Conservation (phyloP, 805 yeast genomes). For the Metschnikowia kofuensis region DNA sequence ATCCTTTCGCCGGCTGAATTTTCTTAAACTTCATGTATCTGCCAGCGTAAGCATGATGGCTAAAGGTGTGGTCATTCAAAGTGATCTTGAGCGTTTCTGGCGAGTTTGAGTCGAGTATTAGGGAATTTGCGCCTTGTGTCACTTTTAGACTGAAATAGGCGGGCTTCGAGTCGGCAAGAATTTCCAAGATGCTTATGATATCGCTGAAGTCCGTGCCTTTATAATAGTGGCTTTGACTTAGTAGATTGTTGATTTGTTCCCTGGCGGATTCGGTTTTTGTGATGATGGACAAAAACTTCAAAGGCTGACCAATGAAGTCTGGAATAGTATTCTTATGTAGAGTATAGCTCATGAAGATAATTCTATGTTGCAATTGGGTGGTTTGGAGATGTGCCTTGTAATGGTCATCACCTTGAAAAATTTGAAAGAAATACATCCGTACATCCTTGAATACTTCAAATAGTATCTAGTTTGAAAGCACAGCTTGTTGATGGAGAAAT, state of each 20-base stretch:
- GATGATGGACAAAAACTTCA: conserved; percentile 9
- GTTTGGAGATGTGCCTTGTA: not conserved
- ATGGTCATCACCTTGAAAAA: too few species aligned
- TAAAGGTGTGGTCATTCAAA: conserved; percentile 12
- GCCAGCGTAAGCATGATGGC: conserved; percentile 14
- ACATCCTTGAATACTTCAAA: too few species aligned
- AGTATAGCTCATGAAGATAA: too few species aligned
- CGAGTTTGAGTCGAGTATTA: conserved; percentile 4
- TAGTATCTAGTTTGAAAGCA: too few species aligned
- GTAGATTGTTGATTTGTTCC: not conserved
- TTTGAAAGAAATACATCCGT: too few species aligned
- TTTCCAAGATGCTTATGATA: conserved; percentile 1
- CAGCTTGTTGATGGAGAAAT: too few species aligned
- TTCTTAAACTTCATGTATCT: conserved; percentile 13
- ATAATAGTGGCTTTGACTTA: conserved; percentile 1
- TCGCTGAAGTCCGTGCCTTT: not conserved
- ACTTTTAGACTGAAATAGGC: conserved; percentile 3
- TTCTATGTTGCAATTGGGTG: too few species aligned
- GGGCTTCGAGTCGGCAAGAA: not conserved
- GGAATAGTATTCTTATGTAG: conserved; percentile 6
- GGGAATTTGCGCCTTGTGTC: conserved; percentile 1
- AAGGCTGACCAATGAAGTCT: conserved; percentile 8
- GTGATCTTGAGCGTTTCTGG: not conserved
- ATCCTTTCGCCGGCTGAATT: conserved; percentile 13
- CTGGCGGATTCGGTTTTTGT: not conserved